These are phyloP conservation scores for Lunularia cruciata DNA, from an alignment of 225 moss, liverwort and hornwort species.

Conservation along the genomic window DNA sequence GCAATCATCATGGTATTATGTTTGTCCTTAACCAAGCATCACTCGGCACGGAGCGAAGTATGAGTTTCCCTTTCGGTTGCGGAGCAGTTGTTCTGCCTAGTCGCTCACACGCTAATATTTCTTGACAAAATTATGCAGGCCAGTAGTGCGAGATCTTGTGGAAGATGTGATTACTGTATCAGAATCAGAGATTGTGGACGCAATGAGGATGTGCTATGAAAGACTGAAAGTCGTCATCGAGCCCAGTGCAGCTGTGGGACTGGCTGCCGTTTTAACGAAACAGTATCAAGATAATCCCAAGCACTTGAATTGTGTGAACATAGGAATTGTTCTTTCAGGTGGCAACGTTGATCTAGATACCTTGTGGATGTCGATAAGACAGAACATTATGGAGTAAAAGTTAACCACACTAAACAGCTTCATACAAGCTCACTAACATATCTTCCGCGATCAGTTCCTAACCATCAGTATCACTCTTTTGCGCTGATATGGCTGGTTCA, in stretches of 20 bases:
- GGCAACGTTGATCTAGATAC: constrained; percentile 70
- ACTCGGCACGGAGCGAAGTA: too few relatives aligned
- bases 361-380: constrained; percentile 23
- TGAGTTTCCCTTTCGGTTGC: too few relatives aligned
- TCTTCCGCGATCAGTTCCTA: too few relatives aligned
- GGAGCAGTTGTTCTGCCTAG: too few relatives aligned
- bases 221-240: constrained; percentile 69
- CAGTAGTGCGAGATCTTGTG: constrained; percentile 74
- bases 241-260: constrained; percentile 70
- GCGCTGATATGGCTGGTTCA: too few relatives aligned
- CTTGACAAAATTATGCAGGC: too few relatives aligned
- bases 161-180: constrained; percentile 62
- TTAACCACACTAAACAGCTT: too few relatives aligned
- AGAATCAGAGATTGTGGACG: constrained; percentile 56
- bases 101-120: too few relatives aligned
- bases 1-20: too few relatives aligned
- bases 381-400: background rate
- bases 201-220: constrained; percentile 69
- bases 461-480: too few relatives aligned
- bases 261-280: constrained; percentile 56
- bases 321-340: constrained; percentile 76
- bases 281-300: constrained; percentile 26
- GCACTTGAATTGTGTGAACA: constrained; percentile 35
- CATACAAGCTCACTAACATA: too few relatives aligned
- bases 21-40: too few relatives aligned